Percentiles rank a stretch among this genome's conserved stretches.
Conservation (phyloP, 495 filamentous ascomycete species). For the Tuber calosporum region DNA sequence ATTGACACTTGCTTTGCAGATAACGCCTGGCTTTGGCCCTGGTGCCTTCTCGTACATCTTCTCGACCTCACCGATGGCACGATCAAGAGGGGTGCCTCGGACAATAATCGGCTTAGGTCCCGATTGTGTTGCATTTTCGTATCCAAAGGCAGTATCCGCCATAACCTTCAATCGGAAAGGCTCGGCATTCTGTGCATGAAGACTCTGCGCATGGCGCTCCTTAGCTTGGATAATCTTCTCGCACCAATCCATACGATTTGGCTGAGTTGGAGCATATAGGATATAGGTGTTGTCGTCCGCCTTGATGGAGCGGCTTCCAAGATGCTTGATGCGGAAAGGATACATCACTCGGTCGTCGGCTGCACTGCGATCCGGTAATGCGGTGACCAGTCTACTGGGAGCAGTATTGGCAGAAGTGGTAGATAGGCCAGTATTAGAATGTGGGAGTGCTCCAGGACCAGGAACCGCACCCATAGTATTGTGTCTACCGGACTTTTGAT, state of each 20-base stretch:
- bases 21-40: constrained; percentile 59
- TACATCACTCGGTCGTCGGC: constrained; percentile 79
- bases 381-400: constrained; percentile 35
- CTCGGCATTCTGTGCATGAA: constrained; percentile 90
- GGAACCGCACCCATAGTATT: constrained; percentile 43
- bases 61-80: constrained; percentile 85
- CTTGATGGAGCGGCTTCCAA: constrained; percentile 58
- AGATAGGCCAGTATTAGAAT: constrained; percentile 53
- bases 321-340: constrained; percentile 92
- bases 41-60: constrained; percentile 54
- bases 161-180: constrained; percentile 89
- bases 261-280: constrained; percentile 68
- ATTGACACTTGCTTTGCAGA: constrained; percentile 79
- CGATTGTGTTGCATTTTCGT: constrained; percentile 56
- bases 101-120: constrained; percentile 58
- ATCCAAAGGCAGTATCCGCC: constrained; percentile 83
- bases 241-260: constrained; percentile 80
- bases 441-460: constrained; percentile 55
- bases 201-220: constrained; percentile 76
- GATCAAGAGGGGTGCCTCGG: constrained; percentile 81
- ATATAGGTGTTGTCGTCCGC: constrained; percentile 56
- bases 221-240: constrained; percentile 90
- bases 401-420: constrained; percentile 27
- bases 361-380: constrained; percentile 48
- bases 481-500: constrained; percentile 21